Conservation (phyloP, 306 rosid species). For the Notholithocarpus densiflorus region DNA sequence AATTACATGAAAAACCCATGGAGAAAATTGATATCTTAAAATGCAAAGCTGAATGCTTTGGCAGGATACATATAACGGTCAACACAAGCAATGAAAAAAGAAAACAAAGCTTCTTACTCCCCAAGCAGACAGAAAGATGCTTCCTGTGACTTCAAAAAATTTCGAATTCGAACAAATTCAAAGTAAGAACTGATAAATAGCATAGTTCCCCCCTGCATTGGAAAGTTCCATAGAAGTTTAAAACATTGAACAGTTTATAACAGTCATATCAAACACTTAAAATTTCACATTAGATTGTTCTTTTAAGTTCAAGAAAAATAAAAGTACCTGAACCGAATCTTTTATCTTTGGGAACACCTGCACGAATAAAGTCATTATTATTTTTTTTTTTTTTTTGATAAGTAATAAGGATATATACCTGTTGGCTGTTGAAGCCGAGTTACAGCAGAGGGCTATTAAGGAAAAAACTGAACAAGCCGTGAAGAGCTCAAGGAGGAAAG, state of each 20-base stretch:
- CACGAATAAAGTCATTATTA: constrained; percentile 26
- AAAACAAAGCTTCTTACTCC: constrained; percentile 62
- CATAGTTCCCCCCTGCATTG: constrained; percentile 81
- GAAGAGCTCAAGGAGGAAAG: too few species aligned
- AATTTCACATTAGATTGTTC: neutral
- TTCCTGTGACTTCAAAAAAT: constrained; percentile 75
- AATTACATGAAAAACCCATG: neutral
- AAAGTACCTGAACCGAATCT: constrained; percentile 65
- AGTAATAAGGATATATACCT: too few species aligned
- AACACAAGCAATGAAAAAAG: constrained; percentile 7
- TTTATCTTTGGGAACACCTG: constrained; percentile 90
- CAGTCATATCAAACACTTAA: neutral
- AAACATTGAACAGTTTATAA: neutral
- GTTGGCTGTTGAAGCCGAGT: too few species aligned
- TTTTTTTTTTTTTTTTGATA: too few species aligned
- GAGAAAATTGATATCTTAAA: neutral
- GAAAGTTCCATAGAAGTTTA: constrained; percentile 19
- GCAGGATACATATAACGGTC: neutral
- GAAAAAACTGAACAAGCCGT: too few species aligned
- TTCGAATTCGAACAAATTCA: constrained; percentile 72
- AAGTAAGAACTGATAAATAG: constrained; percentile 79
- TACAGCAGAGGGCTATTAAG: too few species aligned
- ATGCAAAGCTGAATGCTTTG: neutral
- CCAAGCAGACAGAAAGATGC: constrained; percentile 91
- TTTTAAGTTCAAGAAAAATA: constrained; percentile 2